Conservation (phyloP, 1,139 yeast genomes). For the Candida tetrigidarum region DNA sequence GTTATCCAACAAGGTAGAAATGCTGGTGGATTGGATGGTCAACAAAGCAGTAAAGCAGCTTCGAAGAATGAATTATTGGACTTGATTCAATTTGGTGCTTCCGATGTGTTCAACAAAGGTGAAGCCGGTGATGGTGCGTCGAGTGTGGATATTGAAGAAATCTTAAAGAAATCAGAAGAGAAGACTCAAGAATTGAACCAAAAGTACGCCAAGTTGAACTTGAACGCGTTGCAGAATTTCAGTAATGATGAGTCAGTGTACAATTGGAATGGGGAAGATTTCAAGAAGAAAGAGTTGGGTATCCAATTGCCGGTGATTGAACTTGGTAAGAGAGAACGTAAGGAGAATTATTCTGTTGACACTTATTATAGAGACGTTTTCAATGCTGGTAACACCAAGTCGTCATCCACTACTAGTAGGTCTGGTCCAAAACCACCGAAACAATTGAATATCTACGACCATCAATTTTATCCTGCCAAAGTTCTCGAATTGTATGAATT, state of each 20-base stretch:
- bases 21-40: constrained; percentile 37
- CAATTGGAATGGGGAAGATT: constrained; percentile 87
- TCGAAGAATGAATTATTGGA: constrained; percentile 73
- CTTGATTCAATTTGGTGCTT: constrained; percentile 85
- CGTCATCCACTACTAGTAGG: constrained; percentile 26
- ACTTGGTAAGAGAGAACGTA: constrained; percentile 78
- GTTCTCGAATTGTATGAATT: constrained; percentile 65
- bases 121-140: constrained; percentile 37
- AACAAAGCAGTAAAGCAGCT: constrained; percentile 45
- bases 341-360: constrained; percentile 78
- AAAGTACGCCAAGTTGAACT: constrained; percentile 66
- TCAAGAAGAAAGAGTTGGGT: constrained; percentile 59
- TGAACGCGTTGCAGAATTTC: constrained; percentile 78
- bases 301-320: constrained; percentile 38
- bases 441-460: constrained; percentile 70
- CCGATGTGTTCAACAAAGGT: constrained; percentile 53
- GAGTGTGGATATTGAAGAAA: constrained; percentile 59
- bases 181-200: constrained; percentile 66
- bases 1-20: constrained; percentile 80
- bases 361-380: constrained; percentile 79
- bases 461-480: constrained; percentile 70
- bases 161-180: constrained; percentile 62
- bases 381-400: constrained; percentile 68
- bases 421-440: constrained; percentile 68
- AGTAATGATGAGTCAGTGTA: constrained; percentile 68